phyloP scores from a whole-genome alignment of 768 basidiomycete genomes.

The Auricularia cornea region DNA sequence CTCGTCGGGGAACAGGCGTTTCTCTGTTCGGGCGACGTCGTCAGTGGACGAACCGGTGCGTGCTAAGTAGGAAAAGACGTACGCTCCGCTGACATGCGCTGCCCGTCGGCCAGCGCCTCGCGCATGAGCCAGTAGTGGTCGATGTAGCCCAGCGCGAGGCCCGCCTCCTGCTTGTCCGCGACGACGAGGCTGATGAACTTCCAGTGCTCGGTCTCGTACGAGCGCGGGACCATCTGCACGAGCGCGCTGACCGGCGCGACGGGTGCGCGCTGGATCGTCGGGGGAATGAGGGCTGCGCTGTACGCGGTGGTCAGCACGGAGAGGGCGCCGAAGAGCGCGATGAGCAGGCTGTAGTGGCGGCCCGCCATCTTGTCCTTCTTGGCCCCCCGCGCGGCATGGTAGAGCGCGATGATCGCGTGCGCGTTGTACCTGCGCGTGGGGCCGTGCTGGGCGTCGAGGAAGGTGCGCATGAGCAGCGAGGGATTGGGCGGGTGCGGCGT shows the following conservation, averaged over 20 bases:
- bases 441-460: background rate
- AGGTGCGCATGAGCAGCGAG: background rate
- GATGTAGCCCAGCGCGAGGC: conserved; percentile 24
- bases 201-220: conserved; percentile 34
- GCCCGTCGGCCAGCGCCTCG: conserved; percentile 27
- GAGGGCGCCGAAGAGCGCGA: conserved; percentile 43
- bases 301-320: conserved; percentile 26
- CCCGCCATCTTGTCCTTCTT: background rate
- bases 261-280: conserved; percentile 14
- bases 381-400: background rate
- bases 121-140: conserved; percentile 61
- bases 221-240: conserved; percentile 11
- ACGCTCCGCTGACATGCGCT: background rate
- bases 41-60: too few relatives aligned
- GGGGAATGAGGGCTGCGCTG: conserved; percentile 4
- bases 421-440: background rate
- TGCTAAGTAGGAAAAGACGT: background rate
- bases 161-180: conserved; percentile 34
- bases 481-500: background rate
- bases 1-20: background rate
- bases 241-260: conserved; percentile 26
- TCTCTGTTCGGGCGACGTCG: background rate
- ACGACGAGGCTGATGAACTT: conserved; percentile 37
- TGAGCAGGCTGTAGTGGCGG: conserved; percentile 19
- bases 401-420: background rate